Evolutionary conservation across 306 rosid genomes (phyloP).

Genomic region (Lathyrus tuberosus): DNA sequence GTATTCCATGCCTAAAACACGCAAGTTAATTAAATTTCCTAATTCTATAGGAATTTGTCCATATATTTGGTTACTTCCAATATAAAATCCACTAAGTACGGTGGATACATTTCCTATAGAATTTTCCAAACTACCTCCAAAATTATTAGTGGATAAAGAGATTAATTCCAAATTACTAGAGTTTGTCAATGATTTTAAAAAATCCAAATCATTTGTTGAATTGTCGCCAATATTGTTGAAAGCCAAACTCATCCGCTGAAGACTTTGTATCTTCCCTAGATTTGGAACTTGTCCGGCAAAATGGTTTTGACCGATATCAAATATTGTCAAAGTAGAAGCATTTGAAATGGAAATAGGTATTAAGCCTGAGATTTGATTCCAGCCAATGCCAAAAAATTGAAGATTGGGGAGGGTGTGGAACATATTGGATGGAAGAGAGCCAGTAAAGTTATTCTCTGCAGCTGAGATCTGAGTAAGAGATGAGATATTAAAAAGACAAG

Average conservation of each 20-base stretch:
- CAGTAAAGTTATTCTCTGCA: not conserved
- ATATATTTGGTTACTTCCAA: not conserved
- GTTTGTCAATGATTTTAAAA: slow-evolving; percentile 13
- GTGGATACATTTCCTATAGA: not conserved
- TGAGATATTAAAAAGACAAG: slow-evolving; percentile 7
- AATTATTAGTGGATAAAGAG: not conserved
- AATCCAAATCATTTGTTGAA: not conserved
- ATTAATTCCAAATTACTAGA: not conserved
- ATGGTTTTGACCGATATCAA: not conserved
- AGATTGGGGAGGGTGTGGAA: not conserved
- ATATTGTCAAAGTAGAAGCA: not conserved
- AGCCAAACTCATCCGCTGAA: not conserved
- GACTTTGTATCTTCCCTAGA: not conserved
- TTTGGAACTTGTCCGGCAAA: slow-evolving; percentile 7
- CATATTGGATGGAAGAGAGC: not conserved
- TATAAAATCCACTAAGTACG: not conserved
- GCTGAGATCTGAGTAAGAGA: not conserved
- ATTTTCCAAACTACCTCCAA: not conserved
- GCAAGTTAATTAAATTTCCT: not conserved
- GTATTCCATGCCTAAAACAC: not conserved
- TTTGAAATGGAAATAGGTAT: slow-evolving; percentile 7
- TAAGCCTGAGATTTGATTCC: not conserved
- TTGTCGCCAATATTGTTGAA: not conserved
- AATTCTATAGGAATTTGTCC: slow-evolving; percentile 8
- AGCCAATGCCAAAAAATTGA: not conserved